These are phyloP conservation scores for Sclerotinia sclerotiorum DNA, from an alignment of 2,329 filamentous ascomycete species.

Conservation along the genomic window DNA sequence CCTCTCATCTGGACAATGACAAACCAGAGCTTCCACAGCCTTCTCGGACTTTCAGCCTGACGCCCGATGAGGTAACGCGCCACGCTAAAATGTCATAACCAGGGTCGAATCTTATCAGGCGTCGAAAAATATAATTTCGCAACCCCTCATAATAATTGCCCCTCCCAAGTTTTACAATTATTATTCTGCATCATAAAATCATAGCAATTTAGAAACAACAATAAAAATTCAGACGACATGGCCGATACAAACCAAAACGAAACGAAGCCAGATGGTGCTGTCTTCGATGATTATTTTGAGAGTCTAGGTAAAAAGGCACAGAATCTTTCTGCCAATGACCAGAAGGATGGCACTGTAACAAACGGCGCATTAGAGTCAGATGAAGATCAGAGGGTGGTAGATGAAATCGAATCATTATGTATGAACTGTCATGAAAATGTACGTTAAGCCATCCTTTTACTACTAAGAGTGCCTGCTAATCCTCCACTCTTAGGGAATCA, in stretches of 20 bases:
- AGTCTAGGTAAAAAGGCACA: slow-evolving; percentile 62
- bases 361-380: slow-evolving; percentile 33
- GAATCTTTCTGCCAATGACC: slow-evolving; percentile 46
- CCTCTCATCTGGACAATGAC: slow-evolving; percentile 9
- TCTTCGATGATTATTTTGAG: slow-evolving; percentile 59
- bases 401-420: slow-evolving; percentile 75
- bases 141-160: slow-evolving; percentile 22
- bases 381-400: slow-evolving; percentile 57
- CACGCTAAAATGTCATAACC: slow-evolving; percentile 1
- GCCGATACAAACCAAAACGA: slow-evolving; percentile 44
- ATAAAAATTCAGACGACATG: slow-evolving; percentile 42
- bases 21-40: slow-evolving; percentile 16
- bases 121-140: slow-evolving; percentile 27
- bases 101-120: slow-evolving; percentile 27
- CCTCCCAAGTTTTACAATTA: slow-evolving; percentile 33
- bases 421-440: slow-evolving; percentile 85
- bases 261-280: slow-evolving; percentile 43
- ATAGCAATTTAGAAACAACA: not conserved
- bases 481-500: slow-evolving; percentile 62
- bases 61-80: slow-evolving; percentile 23
- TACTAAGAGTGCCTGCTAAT: slow-evolving; percentile 9
- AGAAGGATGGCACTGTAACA: slow-evolving; percentile 35
- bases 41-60: slow-evolving; percentile 29
- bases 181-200: slow-evolving; percentile 13
- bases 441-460: slow-evolving; percentile 25